Percentiles rank a stretch among this genome's conserved stretches.
phyloP scores from a whole-genome alignment of 148 eudicot genomes.

The Bassia scoparia region DNA sequence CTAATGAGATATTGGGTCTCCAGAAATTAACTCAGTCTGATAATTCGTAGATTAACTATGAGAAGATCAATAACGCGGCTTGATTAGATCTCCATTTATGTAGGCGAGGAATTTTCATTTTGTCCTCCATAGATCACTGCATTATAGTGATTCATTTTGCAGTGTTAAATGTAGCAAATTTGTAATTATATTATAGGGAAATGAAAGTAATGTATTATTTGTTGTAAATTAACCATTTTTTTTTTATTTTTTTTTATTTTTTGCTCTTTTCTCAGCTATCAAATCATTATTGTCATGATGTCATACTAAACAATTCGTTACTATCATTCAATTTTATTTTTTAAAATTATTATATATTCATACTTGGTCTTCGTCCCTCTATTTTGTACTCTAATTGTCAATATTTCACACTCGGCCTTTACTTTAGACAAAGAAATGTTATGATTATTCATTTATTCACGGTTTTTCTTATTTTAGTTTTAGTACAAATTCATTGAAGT shows the following conservation, averaged over 20 bases:
- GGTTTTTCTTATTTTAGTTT: too few relatives aligned
- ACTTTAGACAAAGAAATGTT: too few relatives aligned
- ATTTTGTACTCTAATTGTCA: too few relatives aligned
- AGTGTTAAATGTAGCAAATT: slow-evolving; percentile 9
- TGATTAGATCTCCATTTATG: background rate
- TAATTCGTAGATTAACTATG: slow-evolving; percentile 25
- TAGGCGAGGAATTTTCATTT: slow-evolving; percentile 24
- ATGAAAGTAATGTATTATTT: slow-evolving; percentile 14
- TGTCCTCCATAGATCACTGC: slow-evolving; percentile 30
- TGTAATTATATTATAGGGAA: slow-evolving; percentile 31
- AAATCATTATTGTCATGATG: background rate
- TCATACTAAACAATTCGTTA: too few relatives aligned
- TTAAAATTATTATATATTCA: too few relatives aligned
- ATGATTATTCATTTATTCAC: too few relatives aligned
- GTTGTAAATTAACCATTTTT: slow-evolving; percentile 19
- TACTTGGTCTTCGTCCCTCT: too few relatives aligned
- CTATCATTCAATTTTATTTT: too few relatives aligned
- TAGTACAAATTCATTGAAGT: too few relatives aligned
- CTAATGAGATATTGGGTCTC: slow-evolving; percentile 59
- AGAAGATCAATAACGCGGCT: slow-evolving; percentile 3
- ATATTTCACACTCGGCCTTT: too few relatives aligned
- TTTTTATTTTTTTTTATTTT: background rate
- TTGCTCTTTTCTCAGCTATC: background rate
- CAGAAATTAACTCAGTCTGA: slow-evolving; percentile 40
- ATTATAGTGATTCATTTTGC: slow-evolving; percentile 24